Base-by-base conservation (phyloP, 176 grass and related monocot species). In the Oryza glumipatula region DNA sequence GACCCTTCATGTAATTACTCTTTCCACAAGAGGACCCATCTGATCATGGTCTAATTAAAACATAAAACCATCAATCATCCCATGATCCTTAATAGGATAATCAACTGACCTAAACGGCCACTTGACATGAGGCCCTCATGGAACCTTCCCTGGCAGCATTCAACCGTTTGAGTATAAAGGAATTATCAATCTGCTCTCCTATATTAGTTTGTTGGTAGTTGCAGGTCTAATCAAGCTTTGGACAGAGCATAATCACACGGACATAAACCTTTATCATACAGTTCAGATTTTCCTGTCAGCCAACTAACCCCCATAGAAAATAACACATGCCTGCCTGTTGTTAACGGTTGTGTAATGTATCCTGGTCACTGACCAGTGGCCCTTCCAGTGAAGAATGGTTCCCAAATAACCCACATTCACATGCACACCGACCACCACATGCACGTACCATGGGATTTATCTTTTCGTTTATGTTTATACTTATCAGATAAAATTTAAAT, bases 101-200 rank as follows among this genome's bases (percentile, higher is more conserved):
- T 78, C 36, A 71, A 12, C 19, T 77, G 64, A 63, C 28, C 19
- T 58, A 58, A 68, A 19, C 77, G 0, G 54, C 54, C 54, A 58
- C 54, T 58, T 21, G 68, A 26, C 58, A 26, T 80, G 24, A 35
- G 54, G 54, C 54, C 46, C 16, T 33, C 15, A 33, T 73, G 44
- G 46, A 73, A 72, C 33, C 67, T 79, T 83, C 74, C 67, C 56
- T 67, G 68, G 45, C 30, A 58, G 54, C 54, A 58, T 66, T 54
- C 56, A 72, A 3, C 33, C 21, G 41, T 67, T 44, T 30, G 47
- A 63, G 12, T 80, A 81, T 35, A 36, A 23, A 14, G 36, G 26
- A 41, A 30, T 63, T 63, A 23, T 63, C n/a, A 23, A 58, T 58
- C 19, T 21, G 54, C 54, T 58, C 54, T 58, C 19, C 54, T 63